Base-by-base conservation (phyloP, 1,139 yeast species). In the Pichia sp. region DNA sequence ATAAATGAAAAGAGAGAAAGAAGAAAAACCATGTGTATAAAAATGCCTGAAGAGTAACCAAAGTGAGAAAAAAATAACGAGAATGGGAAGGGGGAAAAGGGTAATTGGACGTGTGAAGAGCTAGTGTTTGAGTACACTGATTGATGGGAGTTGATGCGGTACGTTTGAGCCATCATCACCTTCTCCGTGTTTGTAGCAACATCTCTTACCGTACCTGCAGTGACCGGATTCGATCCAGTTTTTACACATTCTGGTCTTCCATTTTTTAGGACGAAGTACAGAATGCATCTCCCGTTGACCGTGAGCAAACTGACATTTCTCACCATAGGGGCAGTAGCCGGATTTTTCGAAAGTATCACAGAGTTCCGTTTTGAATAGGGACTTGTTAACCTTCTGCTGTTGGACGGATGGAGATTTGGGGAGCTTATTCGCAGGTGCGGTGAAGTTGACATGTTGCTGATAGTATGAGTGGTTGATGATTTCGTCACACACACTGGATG, bases 271-370 rank as follows among this genome's bases (percentile, higher is more conserved):
- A 42, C 94, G 71, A 44, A 77, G 81, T 34, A 85, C 77, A 15
- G 59, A 52, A 57, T 85, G 84, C 51, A 87, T 66, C 56, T 87
- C 96, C 40, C 71, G 64, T 29, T 73, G 69, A 17, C 96, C 96
- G 52, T 87, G 96, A 8, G 96, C 96, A 68, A 87, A 87, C 61
- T 87, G 96, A 57, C 96, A 87, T 62, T 87, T 87, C 48, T 73
- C 72, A 3, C 94, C 94, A 56, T 87, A 87, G 9, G 94, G 94
- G 58, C 96, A 87, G 41, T 58, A 54, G 19, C 91, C 91, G 45
- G 75, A 71, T 50, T 75, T 78, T 57, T 78, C 73, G 58, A 68
- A 87, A 26, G 88, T 77, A 25, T 80, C 84, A 60, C 96, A 87
- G 42, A 87, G 69, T 60, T 87, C 96, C 0, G 96, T 87, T 64